Evolutionary conservation across 1,139 yeast species (phyloP).

Genomic region (Debaryomyces robertsiae): DNA sequence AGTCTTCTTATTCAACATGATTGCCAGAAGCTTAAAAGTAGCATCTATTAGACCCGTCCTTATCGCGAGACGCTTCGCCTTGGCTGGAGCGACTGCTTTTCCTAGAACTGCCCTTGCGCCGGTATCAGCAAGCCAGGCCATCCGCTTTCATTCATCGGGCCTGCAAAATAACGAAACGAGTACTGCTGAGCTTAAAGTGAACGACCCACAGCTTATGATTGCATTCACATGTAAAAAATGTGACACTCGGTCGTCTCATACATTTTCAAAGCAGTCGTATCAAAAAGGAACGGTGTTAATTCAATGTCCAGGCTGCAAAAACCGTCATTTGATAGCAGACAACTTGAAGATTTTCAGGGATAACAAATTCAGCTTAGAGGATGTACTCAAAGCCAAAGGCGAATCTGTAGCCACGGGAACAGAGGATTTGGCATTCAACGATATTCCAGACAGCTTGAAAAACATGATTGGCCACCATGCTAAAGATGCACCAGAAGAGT

Average conservation of each 20-base stretch:
- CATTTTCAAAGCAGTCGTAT: conserved; percentile 89
- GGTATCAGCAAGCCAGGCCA: not conserved
- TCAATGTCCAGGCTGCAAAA: conserved; percentile 89
- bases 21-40: conserved; percentile 3
- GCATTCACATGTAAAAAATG: conserved; percentile 95
- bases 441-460: conserved; percentile 68
- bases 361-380: conserved; percentile 71
- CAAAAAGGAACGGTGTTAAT: conserved; percentile 83
- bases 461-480: conserved; percentile 62
- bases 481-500: conserved; percentile 58
- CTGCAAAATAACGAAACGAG: conserved; percentile 5
- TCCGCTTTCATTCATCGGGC: conserved; percentile 7
- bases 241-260: conserved; percentile 78
- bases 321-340: conserved; percentile 90
- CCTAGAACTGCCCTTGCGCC: not conserved
- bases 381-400: conserved; percentile 75
- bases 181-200: conserved; percentile 40
- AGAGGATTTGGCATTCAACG: conserved; percentile 69
- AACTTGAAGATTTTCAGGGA: conserved; percentile 85
- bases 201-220: conserved; percentile 77
- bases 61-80: not conserved
- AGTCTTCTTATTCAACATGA: not conserved
- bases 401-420: conserved; percentile 65
- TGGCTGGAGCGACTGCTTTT: not conserved
- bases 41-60: not conserved